A percentile compares a stretch with the other conserved stretches of the same genome.
Conservation (phyloP, 345 rosid genomes). For the Kernera saxatilis region DNA sequence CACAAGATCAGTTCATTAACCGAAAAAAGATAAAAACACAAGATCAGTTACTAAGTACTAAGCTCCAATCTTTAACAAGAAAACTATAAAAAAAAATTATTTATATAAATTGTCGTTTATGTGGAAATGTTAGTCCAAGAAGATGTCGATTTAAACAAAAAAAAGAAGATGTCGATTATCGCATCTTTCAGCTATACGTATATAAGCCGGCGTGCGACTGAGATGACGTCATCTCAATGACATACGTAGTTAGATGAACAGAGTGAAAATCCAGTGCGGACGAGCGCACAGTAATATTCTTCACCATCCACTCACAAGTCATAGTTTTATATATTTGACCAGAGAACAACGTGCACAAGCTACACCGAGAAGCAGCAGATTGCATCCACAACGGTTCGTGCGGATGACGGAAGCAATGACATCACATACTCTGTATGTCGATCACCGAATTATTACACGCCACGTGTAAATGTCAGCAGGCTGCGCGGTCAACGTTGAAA, state of each 20-base stretch:
- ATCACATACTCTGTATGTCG: constrained; percentile 13
- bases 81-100: background rate
- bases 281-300: background rate
- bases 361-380: constrained; percentile 14
- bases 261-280: background rate
- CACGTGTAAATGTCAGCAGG: constrained; percentile 5
- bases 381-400: background rate
- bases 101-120: background rate
- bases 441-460: background rate
- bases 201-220: background rate
- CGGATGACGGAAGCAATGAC: constrained; percentile 35
- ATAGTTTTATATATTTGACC: background rate
- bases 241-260: background rate
- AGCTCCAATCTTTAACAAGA: background rate
- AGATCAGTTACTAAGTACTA: background rate
- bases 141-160: too few species aligned
- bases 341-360: background rate
- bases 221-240: background rate
- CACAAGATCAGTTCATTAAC: background rate
- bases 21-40: too few species aligned
- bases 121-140: background rate
- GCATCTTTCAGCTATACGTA: background rate
- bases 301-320: background rate
- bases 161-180: constrained; percentile 15
- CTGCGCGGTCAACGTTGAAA: constrained; percentile 30